phyloP scores from a whole-genome alignment of 306 rosid genomes.

The Cicer pinnatifidum region DNA sequence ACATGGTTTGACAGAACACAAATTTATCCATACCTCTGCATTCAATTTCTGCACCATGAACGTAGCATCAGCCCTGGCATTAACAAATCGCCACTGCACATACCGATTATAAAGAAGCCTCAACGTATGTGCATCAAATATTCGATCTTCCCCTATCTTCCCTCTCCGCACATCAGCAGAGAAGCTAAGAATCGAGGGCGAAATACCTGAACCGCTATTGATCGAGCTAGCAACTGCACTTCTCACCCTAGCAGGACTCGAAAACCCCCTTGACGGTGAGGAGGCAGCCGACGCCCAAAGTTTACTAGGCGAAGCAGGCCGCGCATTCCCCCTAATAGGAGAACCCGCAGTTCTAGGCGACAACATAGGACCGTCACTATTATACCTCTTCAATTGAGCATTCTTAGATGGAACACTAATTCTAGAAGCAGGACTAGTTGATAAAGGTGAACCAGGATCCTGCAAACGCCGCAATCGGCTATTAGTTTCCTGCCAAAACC shows the following conservation, averaged over 20 bases:
- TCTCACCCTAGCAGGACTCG: slow-evolving; percentile 87
- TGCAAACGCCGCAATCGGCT: slow-evolving; percentile 86
- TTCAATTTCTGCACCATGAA: slow-evolving; percentile 80
- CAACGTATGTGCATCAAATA: slow-evolving; percentile 88
- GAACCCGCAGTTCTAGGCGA: slow-evolving; percentile 81
- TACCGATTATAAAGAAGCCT: slow-evolving; percentile 90
- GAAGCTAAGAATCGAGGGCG: slow-evolving; percentile 92
- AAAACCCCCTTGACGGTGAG: slow-evolving; percentile 74
- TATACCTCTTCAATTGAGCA: slow-evolving; percentile 66
- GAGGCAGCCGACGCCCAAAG: slow-evolving; percentile 72
- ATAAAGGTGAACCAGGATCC: slow-evolving; percentile 87
- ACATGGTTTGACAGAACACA: slow-evolving; percentile 2
- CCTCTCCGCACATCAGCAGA: slow-evolving; percentile 91
- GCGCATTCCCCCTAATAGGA: slow-evolving; percentile 68
- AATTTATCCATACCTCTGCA: slow-evolving; percentile 76
- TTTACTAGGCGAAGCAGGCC: slow-evolving; percentile 90
- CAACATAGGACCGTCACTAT: slow-evolving; percentile 60
- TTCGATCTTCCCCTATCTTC: slow-evolving; percentile 92
- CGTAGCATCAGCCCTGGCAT: slow-evolving; percentile 94
- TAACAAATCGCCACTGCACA: slow-evolving; percentile 95
- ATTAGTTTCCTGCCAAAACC: slow-evolving; percentile 99
- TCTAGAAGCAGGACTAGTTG: slow-evolving; percentile 73
- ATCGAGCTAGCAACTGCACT: slow-evolving; percentile 62
- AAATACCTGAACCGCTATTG: slow-evolving; percentile 56
- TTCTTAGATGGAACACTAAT: slow-evolving; percentile 54